Evolutionary conservation across 2,329 filamentous ascomycete genomes (phyloP), one percentile per base, ranked within the genome.

Genomic region (Xylogone sp.): DNA sequence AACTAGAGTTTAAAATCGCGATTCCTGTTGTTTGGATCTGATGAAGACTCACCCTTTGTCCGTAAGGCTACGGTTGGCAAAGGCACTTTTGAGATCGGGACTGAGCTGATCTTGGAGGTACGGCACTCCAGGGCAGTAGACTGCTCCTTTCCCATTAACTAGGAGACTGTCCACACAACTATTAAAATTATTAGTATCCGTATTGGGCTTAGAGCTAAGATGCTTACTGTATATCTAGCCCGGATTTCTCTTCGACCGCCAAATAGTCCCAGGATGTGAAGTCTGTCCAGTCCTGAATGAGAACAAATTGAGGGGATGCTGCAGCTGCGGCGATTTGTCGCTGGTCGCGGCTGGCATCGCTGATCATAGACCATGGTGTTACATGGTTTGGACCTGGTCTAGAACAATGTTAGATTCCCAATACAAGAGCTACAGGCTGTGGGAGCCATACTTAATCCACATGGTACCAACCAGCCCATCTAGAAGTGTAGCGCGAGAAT

Each of bases 401-500:
- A 18, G 13, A 21, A 16, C 5, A 16, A 39, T 7, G 13, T 39
- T 39, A 39, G 13, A 39, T 9, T 39, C n/a, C 8, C n/a, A 18
- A 16, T 19, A 16, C n/a, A 4, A 22, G n/a, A 22, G 5, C 5
- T 4, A 16, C 20, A 42, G 9, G 5, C 7, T 27, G 8, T 20
- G 29, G 24, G 18, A 20, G 24, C 24, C 46, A 24, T 46, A 46
- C 39, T 59, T 47, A 21, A 65, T 59, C 42, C 60, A 45, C 12
- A 65, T 58, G 13, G 62, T 53, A 16, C 62, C 62, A 27, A 59
- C 56, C 7, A 64, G 34, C 3, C 62, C 62, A 31, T 54, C 62
- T 3, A 54, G 51, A 21, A 64, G 55, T 31, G 59, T 53, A 3
- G 55, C 57, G n/a, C 54, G 53, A 43, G 55, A 71, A 56, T 74